These are phyloP conservation scores for Epichloe baconii DNA, from an alignment of 2,329 filamentous ascomycete genomes.

Conservation along the genomic window DNA sequence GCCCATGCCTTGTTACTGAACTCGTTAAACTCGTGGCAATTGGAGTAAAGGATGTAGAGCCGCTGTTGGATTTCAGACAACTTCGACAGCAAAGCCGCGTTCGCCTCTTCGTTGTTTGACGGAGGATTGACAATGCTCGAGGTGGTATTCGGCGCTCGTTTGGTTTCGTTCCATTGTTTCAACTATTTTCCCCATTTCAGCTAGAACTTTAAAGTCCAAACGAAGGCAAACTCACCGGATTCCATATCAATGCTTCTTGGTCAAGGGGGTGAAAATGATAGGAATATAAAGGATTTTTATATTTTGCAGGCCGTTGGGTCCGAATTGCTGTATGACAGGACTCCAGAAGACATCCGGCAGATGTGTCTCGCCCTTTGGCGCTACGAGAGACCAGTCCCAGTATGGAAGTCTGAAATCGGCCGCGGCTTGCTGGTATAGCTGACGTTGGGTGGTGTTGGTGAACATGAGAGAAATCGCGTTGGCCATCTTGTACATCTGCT, in stretches of 20 bases:
- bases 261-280: conserved; percentile 50
- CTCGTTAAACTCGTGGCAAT: conserved; percentile 52
- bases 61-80: conserved; percentile 45
- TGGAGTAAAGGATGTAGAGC: conserved; percentile 54
- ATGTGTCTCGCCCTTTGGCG: conserved; percentile 34
- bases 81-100: conserved; percentile 29
- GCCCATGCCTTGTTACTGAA: conserved; percentile 59
- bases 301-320: conserved; percentile 39
- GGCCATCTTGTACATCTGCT: conserved; percentile 24
- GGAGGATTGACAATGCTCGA: conserved; percentile 17
- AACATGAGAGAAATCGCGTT: conserved; percentile 34
- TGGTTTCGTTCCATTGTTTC: conserved; percentile 44
- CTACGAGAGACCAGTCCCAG: conserved; percentile 43
- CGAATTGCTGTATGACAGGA: conserved; percentile 36
- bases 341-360: conserved; percentile 33
- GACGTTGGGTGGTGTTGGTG: conserved; percentile 30
- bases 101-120: conserved; percentile 48
- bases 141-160: conserved; percentile 36
- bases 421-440: conserved; percentile 38
- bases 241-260: conserved; percentile 41
- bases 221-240: conserved; percentile 35
- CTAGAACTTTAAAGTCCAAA: neutral
- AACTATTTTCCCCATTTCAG: conserved; percentile 27
- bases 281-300: conserved; percentile 51
- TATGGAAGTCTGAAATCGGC: conserved; percentile 42